These are phyloP conservation scores for Rutstroemia sp. DNA, from an alignment of 2,329 filamentous ascomycete genomes.

Conservation along the genomic window DNA sequence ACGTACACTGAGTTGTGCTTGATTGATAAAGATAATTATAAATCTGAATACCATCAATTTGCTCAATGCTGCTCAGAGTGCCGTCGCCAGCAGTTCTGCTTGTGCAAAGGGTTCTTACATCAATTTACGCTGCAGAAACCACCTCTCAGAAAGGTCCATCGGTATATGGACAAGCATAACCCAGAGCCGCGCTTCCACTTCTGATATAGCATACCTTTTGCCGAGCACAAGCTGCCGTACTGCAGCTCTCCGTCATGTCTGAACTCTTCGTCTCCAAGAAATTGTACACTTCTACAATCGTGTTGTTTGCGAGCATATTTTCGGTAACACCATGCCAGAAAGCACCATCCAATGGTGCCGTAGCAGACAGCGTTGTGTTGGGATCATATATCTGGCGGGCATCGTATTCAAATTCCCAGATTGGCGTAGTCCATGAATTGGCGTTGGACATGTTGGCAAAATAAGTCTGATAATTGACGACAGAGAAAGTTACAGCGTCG, in stretches of 20 bases:
- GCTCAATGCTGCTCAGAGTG: too few species aligned
- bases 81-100: too few species aligned
- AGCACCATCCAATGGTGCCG: slow-evolving; percentile 23
- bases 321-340: slow-evolving; percentile 28
- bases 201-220: slow-evolving; percentile 28
- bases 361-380: slow-evolving; percentile 17
- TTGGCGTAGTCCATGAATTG: slow-evolving; percentile 22
- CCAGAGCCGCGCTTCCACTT: slow-evolving; percentile 21
- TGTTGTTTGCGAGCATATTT: slow-evolving; percentile 21
- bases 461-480: slow-evolving; percentile 27
- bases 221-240: slow-evolving; percentile 14
- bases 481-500: slow-evolving; percentile 24
- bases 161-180: slow-evolving; percentile 12
- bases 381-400: slow-evolving; percentile 20
- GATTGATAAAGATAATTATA: too few species aligned
- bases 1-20: too few species aligned
- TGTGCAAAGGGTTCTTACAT: too few species aligned
- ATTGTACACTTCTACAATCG: slow-evolving; percentile 24
- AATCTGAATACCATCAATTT: too few species aligned
- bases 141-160: not conserved
- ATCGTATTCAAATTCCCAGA: slow-evolving; percentile 28
- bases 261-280: slow-evolving; percentile 23
- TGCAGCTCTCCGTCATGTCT: slow-evolving; percentile 15
- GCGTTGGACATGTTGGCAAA: slow-evolving; percentile 23
- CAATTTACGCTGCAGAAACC: too few species aligned